Percentiles rank a stretch among this genome's conserved stretches.
Evolutionary conservation across 495 filamentous ascomycete genomes (phyloP).

Genomic region (Durotheca rogersii): DNA sequence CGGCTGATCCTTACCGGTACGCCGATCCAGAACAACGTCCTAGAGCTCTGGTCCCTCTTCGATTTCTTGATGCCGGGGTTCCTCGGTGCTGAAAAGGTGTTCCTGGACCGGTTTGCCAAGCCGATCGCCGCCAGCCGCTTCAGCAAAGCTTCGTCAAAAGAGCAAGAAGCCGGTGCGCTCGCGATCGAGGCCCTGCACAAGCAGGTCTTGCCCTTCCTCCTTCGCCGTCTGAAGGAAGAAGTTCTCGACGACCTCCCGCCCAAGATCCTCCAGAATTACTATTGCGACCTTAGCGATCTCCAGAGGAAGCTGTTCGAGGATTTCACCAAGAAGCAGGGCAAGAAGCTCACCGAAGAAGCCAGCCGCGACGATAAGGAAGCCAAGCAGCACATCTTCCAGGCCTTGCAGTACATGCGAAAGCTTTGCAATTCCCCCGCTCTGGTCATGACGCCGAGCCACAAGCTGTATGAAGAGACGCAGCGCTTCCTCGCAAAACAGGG

Average conservation of each 20-base stretch:
- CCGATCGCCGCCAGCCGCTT: constrained; percentile 93
- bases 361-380: constrained; percentile 79
- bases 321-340: constrained; percentile 89
- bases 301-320: constrained; percentile 95
- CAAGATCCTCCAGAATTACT: constrained; percentile 99
- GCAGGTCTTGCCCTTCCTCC: constrained; percentile 93
- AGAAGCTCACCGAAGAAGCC: constrained; percentile 74
- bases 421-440: constrained; percentile 95
- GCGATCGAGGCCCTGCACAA: constrained; percentile 97
- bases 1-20: constrained; percentile 95
- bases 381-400: constrained; percentile 99
- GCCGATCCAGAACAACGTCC: constrained; percentile 96
- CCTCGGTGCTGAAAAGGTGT: constrained; percentile 96
- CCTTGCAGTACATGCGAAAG: constrained; percentile 98
- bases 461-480: constrained; percentile 83
- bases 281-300: constrained; percentile 95
- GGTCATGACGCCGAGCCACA: constrained; percentile 91
- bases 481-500: constrained; percentile 66
- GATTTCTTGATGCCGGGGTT: constrained; percentile 99
- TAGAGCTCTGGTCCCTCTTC: constrained; percentile 98
- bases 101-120: constrained; percentile 95
- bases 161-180: constrained; percentile 94
- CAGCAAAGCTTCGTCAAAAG: constrained; percentile 95
- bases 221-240: constrained; percentile 96
- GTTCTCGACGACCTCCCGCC: constrained; percentile 94